Evolutionary conservation across 805 yeast genomes (phyloP), one percentile per base, ranked within the genome.

Genomic region (Schizosaccharomyces octosporus): DNA sequence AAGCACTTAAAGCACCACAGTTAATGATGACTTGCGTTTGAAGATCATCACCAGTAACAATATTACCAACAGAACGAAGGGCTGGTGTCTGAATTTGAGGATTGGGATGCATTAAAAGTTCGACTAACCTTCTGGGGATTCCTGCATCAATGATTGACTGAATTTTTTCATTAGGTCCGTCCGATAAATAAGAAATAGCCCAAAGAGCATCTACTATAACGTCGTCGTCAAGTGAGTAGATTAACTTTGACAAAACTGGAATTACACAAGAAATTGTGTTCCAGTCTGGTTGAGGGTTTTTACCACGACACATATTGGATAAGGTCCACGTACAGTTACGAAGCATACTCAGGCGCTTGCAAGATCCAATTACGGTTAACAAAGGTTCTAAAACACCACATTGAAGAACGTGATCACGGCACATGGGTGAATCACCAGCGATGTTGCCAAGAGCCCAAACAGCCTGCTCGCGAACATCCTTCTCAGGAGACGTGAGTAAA

Each of bases 361-460:
- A 79, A 32, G 85, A 79, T 69, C 81, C 80, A 74, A 93, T 85
- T 64, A 93, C 75, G 11, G 80, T 75, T 68, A 93, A 77, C 63
- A 93, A 84, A 6, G 96, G 95, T 64, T 80, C 83, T 85, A 93
- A 85, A 29, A 97, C 97, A 65, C 84, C 83, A 67, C 88, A 84
- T 55, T 78, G 74, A 66, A 93, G 77, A 58, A 93, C 97, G 67
- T 79, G 84, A 74, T 93, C 97, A 75, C 98, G 83, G 77, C 82
- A 87, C 55, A 78, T 76, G 9, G 96, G 79, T 17, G 95, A 87
- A 72, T 93, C 98, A 72, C 98, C 98, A 32, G 98, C 97, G 71
- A 93, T 95, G 72, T 93, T 93, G 74, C 98, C 98, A 66, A 93
- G 77, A 36, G 98, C 97, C 98, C 98, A 93, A 67, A 93, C 90